Evolutionary conservation across 306 rosid genomes (phyloP).

Genomic region (Lagenaria siceraria): DNA sequence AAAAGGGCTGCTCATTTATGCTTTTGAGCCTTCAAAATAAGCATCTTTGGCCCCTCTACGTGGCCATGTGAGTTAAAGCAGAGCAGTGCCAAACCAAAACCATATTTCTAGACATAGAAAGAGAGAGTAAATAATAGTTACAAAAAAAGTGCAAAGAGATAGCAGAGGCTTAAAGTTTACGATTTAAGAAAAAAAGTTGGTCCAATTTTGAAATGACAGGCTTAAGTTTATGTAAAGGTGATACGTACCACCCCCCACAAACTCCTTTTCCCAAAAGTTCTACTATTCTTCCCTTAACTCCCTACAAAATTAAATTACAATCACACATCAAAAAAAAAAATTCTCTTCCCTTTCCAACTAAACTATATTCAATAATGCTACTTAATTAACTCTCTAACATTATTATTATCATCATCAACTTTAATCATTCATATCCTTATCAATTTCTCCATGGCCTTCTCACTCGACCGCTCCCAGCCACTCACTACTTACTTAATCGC

Average conservation of each 20-base stretch:
- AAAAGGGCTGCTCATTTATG: constrained; percentile 40
- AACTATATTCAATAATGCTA: not conserved
- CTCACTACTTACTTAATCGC: not conserved
- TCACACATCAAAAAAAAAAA: not conserved
- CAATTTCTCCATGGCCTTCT: not conserved
- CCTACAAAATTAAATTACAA: not conserved
- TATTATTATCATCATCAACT: not conserved
- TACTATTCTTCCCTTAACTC: not conserved
- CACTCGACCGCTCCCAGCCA: not conserved
- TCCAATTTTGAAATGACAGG: constrained; percentile 7
- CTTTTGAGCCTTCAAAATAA: constrained; percentile 12
- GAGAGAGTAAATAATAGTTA: not conserved
- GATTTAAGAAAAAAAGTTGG: not conserved
- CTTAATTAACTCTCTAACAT: not conserved
- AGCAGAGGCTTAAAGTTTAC: not conserved
- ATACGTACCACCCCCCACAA: constrained; percentile 3
- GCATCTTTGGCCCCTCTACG: constrained; percentile 12
- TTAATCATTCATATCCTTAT: not conserved
- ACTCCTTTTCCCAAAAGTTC: not conserved
- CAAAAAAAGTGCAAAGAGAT: not conserved
- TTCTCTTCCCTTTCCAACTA: not conserved
- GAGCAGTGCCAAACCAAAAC: not conserved
- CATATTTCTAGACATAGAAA: not conserved
- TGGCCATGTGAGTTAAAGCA: constrained; percentile 8
- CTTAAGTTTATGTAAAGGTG: constrained; percentile 5